Percentiles rank a stretch among this genome's conserved stretches.
Conservation (phyloP, 768 basidiomycete genomes). For the Tephrocybe sp. region DNA sequence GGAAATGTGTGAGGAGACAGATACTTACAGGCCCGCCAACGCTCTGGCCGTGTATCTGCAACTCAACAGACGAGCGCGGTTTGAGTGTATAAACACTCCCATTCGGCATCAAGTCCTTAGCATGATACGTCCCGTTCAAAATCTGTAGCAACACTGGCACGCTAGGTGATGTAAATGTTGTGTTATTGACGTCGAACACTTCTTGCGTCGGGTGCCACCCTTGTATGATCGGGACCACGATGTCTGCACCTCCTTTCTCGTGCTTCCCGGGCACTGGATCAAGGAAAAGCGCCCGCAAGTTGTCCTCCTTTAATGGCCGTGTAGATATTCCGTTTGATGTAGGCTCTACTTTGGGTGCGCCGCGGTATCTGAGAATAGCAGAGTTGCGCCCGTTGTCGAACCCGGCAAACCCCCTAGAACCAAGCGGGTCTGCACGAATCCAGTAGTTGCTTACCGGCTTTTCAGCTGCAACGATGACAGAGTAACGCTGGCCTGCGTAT, state of each 20-base stretch:
- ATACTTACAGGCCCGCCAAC: slow-evolving; percentile 1
- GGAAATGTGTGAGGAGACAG: too few species aligned
- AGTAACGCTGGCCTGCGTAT: slow-evolving; percentile 24
- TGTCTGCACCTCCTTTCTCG: not conserved
- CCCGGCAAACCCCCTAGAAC: not conserved
- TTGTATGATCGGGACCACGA: not conserved
- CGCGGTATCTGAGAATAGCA: not conserved
- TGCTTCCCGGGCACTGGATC: not conserved
- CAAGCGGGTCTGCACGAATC: slow-evolving; percentile 28
- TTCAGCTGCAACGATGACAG: slow-evolving; percentile 38
- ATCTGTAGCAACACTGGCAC: slow-evolving; percentile 4
- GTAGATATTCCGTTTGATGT: not conserved
- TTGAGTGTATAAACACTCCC: slow-evolving; percentile 2
- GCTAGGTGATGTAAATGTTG: not conserved
- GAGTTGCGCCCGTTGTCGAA: slow-evolving; percentile 4
- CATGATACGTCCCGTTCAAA: not conserved
- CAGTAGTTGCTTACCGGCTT: slow-evolving; percentile 52
- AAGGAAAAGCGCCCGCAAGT: not conserved
- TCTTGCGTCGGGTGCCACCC: not conserved
- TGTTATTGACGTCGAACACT: not conserved
- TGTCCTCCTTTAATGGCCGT: not conserved
- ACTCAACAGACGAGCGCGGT: slow-evolving; percentile 1
- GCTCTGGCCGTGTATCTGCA: not conserved
- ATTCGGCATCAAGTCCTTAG: not conserved
- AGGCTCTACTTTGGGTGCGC: not conserved